These are phyloP conservation scores for Cadophora gregata DNA, from an alignment of 2,329 filamentous ascomycete species.

Conservation along the genomic window DNA sequence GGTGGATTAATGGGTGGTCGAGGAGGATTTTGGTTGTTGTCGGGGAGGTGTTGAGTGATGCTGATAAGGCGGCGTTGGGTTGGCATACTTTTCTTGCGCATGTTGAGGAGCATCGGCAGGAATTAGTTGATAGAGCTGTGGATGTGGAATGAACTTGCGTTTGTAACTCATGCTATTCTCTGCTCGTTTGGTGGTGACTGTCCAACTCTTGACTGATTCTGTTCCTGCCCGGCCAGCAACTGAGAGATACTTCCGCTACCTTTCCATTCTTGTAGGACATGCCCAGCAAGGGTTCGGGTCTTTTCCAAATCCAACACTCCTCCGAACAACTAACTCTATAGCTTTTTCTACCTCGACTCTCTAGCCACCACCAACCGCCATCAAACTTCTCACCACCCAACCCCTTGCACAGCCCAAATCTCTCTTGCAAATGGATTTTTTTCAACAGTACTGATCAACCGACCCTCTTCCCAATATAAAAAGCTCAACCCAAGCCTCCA, in stretches of 20 bases:
- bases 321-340: too few species aligned
- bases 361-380: too few species aligned
- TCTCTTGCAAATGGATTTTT: too few species aligned
- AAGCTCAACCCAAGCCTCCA: too few species aligned
- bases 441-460: too few species aligned
- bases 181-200: not conserved
- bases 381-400: too few species aligned
- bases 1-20: conserved; percentile 15
- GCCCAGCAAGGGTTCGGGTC: too few species aligned
- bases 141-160: not conserved
- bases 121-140: not conserved
- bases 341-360: too few species aligned
- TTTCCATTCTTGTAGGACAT: too few species aligned
- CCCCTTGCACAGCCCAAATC: too few species aligned
- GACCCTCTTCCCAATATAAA: too few species aligned
- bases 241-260: not conserved
- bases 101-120: conserved; percentile 1
- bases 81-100: not conserved
- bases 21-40: conserved; percentile 1
- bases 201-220: not conserved
- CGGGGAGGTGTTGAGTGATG: not conserved
- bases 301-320: too few species aligned
- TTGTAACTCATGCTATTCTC: not conserved
- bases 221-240: not conserved
- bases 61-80: not conserved